phyloP scores from a whole-genome alignment of 78 protist species.

The Pigoraptor vietnamica region DNA sequence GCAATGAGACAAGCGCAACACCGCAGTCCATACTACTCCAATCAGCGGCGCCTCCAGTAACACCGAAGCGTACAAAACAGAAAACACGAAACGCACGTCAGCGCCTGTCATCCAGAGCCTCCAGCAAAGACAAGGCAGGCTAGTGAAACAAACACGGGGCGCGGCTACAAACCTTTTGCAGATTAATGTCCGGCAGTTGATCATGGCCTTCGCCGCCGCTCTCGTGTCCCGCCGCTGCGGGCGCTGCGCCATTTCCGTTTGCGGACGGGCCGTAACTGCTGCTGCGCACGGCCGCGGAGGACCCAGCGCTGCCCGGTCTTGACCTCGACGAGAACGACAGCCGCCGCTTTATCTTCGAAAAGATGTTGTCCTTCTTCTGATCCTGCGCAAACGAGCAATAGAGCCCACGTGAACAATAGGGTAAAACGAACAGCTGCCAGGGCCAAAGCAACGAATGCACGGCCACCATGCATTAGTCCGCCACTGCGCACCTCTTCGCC shows the following conservation, averaged over 20 bases:
- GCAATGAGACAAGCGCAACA: too few relatives aligned
- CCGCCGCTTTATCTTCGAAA: not conserved
- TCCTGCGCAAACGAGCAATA: not conserved
- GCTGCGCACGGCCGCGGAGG: not conserved
- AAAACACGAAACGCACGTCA: too few relatives aligned
- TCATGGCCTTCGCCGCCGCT: not conserved
- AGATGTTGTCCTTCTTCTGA: not conserved
- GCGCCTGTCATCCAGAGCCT: too few relatives aligned
- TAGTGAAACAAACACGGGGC: not conserved
- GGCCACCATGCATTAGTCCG: not conserved
- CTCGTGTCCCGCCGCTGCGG: not conserved
- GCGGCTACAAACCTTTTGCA: not conserved
- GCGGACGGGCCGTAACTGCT: not conserved
- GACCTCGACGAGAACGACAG: not conserved
- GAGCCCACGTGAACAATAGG: too few relatives aligned
- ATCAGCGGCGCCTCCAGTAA: too few relatives aligned
- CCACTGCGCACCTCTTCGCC: not conserved
- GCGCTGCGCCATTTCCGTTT: not conserved
- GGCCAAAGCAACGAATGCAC: too few relatives aligned
- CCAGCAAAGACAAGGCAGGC: not conserved
- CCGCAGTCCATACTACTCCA: too few relatives aligned
- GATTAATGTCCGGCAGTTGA: not conserved
- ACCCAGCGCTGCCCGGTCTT: not conserved
- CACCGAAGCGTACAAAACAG: too few relatives aligned
- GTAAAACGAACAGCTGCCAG: too few relatives aligned